Base-by-base conservation (phyloP, 495 filamentous ascomycete species). In the Baudoinia panamericana region DNA sequence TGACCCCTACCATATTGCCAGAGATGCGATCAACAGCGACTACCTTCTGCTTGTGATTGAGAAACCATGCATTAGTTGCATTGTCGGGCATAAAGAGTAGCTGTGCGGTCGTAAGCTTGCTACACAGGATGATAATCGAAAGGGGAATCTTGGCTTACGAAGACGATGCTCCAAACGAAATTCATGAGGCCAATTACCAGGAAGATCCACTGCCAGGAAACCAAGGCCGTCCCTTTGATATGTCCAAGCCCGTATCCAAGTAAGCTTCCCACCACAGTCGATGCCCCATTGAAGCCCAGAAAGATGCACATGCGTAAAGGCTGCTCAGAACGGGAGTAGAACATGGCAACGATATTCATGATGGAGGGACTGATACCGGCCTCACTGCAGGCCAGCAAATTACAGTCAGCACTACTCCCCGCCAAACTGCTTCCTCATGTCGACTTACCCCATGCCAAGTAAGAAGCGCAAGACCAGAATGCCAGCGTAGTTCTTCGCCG, bases 281-380 rank as follows among this genome's bases (percentile, higher is more conserved):
- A 34, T 19, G 36, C 42, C 10, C 42, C 42, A 27, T 54, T 54
- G 26, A 51, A 57, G 1, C 47, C 51, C 4, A 54, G 39, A 21
- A 50, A 57, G 5, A 57, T 39, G 25, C 45, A 52, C 51, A 49
- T 51, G 11, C 44, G 27, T 9, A 26, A 25, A 9, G 25, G 39
- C 26, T 42, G 39, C 27, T 49, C 46, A 4, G 19, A 19, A 4
- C 46, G 38, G n/a, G 39, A 17, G 20, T 41, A 49, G 36, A 43
- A 49, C 46, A 49, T 49, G 8, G 30, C 17, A 10, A 35, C 32
- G 18, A 49, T 34, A 18, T 16, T n/a, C 39, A 43, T 49, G 27
- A 43, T 12, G 30, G 45, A 49, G 4, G 44, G 36, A 19, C 25
- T 22, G 19, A 47, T 41, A 22, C 36, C 36, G 15, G 44, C 36